A percentile compares a stretch with the other conserved stretches of the same genome.
These are phyloP conservation scores for Apostasia shenzhenica DNA, from an alignment of 106 monocot species.

Conservation along the genomic window DNA sequence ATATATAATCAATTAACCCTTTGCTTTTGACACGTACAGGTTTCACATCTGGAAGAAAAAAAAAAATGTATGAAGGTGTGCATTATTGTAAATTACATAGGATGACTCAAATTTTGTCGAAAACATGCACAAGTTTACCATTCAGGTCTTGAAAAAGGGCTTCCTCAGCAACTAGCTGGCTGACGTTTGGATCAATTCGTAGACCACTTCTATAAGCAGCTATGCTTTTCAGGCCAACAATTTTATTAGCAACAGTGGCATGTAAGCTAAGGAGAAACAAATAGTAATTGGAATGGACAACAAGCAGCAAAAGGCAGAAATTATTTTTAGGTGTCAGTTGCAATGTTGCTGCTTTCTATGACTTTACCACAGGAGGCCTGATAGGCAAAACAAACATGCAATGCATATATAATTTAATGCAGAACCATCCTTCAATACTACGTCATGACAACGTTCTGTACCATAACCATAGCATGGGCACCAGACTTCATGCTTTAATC, in stretches of 20 bases:
- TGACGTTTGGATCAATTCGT: conserved; percentile 66
- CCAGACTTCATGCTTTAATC: not conserved
- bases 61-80: not conserved
- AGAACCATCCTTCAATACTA: too few relatives aligned
- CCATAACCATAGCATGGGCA: not conserved
- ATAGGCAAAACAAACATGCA: too few relatives aligned
- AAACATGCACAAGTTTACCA: conserved; percentile 30
- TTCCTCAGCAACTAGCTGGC: conserved; percentile 65
- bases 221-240: conserved; percentile 92
- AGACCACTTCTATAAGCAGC: conserved; percentile 95
- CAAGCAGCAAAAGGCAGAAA: too few relatives aligned
- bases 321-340: too few relatives aligned
- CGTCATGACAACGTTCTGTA: too few relatives aligned
- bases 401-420: too few relatives aligned
- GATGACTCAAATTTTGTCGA: too few relatives aligned
- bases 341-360: too few relatives aligned
- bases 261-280: conserved; percentile 39
- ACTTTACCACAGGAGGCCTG: too few relatives aligned
- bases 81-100: not conserved
- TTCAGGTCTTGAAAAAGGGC: conserved; percentile 62
- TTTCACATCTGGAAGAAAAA: conserved; percentile 42
- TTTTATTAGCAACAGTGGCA: conserved; percentile 49
- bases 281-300: not conserved
- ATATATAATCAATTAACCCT: conserved; percentile 81
- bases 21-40: conserved; percentile 82